These are phyloP conservation scores for Starmerella stellata DNA, from an alignment of 805 yeast genomes.

Conservation along the genomic window DNA sequence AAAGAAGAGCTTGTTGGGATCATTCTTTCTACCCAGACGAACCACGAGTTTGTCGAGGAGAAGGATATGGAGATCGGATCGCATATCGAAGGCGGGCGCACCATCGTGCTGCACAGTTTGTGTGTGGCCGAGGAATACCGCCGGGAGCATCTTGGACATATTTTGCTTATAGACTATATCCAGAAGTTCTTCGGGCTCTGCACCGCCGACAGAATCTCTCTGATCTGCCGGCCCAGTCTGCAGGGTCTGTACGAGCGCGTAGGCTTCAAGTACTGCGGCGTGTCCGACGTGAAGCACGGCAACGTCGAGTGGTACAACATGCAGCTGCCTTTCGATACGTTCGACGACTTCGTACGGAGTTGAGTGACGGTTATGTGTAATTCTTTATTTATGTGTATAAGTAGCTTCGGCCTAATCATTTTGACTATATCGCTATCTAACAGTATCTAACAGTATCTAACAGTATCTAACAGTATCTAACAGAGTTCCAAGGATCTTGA, in stretches of 20 bases:
- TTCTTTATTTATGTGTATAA: too few species aligned
- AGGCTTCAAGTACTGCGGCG: conserved; percentile 60
- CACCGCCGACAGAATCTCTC: conserved; percentile 57
- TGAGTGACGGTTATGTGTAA: too few species aligned
- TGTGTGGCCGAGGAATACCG: conserved; percentile 63
- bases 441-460: too few species aligned
- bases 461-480: too few species aligned
- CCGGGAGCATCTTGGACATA: conserved; percentile 65
- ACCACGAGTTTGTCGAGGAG: conserved; percentile 7
- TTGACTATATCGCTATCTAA: too few species aligned
- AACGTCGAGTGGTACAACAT: conserved; percentile 35
- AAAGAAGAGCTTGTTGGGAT: conserved; percentile 35
- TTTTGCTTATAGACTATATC: conserved; percentile 70
- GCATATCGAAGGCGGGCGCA: conserved; percentile 56
- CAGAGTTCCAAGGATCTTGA: too few species aligned
- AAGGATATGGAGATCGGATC: conserved; percentile 26
- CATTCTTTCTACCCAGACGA: conserved; percentile 16
- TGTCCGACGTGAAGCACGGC: conserved; percentile 40
- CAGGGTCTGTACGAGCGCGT: conserved; percentile 62
- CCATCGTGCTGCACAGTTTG: conserved; percentile 67
- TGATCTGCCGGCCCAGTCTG: conserved; percentile 53
- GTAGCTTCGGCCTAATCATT: too few species aligned
- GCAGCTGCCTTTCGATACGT: conserved; percentile 16
- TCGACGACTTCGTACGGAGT: conserved; percentile 9
- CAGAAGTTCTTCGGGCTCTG: conserved; percentile 79